Evolutionary conservation across 2,329 filamentous ascomycete genomes (phyloP).

Genomic region (Thielaviopsis musarum): DNA sequence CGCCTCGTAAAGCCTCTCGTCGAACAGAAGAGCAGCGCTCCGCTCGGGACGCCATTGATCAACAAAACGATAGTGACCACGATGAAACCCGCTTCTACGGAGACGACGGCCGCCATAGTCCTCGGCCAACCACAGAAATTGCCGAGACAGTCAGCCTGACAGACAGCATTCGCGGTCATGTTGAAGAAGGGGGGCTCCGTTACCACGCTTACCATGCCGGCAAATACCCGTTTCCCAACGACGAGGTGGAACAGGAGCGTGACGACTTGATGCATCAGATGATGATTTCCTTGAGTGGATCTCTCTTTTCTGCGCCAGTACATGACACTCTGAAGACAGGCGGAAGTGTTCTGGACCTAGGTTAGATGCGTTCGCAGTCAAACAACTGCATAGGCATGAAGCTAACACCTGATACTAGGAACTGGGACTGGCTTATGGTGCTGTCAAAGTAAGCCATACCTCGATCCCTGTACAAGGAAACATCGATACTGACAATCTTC

Average conservation of each 20-base stretch:
- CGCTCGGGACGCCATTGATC: neutral
- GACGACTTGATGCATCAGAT: constrained; percentile 26
- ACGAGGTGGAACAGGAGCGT: constrained; percentile 25
- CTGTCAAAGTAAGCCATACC: constrained; percentile 26
- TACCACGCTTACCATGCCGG: constrained; percentile 25
- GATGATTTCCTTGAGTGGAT: constrained; percentile 23
- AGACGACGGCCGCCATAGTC: neutral
- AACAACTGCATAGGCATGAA: no score
- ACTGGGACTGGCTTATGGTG: constrained; percentile 36
- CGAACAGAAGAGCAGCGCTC: neutral
- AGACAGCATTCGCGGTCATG: constrained; percentile 26
- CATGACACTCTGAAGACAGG: constrained; percentile 20
- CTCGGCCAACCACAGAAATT: neutral
- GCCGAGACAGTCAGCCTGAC: constrained; percentile 24
- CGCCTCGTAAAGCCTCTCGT: constrained; percentile 4
- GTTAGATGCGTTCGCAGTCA: constrained; percentile 17
- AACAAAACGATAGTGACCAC: neutral
- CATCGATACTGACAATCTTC: constrained; percentile 20
- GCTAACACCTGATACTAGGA: constrained; percentile 17
- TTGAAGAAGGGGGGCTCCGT: constrained; percentile 27
- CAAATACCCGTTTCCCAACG: constrained; percentile 27
- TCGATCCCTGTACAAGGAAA: constrained; percentile 22
- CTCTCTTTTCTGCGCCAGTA: constrained; percentile 28
- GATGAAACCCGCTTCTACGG: neutral
- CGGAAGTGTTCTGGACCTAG: constrained; percentile 30